Evolutionary conservation across 345 rosid genomes (phyloP).

Genomic region (Corchorus capsularis): DNA sequence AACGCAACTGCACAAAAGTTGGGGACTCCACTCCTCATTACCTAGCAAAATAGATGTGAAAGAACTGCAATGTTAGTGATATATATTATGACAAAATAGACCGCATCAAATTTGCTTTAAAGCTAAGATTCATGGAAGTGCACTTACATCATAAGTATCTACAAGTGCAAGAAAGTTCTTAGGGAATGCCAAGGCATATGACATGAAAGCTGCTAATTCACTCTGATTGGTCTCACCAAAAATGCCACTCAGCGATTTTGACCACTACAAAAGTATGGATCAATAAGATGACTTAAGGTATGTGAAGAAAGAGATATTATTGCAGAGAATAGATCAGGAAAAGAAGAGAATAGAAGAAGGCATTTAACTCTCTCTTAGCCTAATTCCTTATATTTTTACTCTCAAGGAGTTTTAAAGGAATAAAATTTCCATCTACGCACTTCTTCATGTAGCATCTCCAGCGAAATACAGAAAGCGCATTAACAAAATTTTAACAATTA

Average conservation of each 20-base stretch:
- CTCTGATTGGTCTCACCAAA: slow-evolving; percentile 92
- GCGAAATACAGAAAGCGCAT: neutral
- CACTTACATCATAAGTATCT: slow-evolving; percentile 89
- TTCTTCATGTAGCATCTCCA: neutral
- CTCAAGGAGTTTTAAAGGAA: neutral
- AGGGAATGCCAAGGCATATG: slow-evolving; percentile 96
- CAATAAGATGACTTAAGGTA: slow-evolving; percentile 5
- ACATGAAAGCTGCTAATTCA: slow-evolving; percentile 90
- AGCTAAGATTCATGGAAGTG: slow-evolving; percentile 14
- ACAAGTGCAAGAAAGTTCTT: slow-evolving; percentile 81
- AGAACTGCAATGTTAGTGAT: slow-evolving; percentile 12
- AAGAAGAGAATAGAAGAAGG: neutral
- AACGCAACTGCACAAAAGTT: slow-evolving; percentile 95
- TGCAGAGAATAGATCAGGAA: slow-evolving; percentile 1
- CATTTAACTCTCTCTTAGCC: neutral
- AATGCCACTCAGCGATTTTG: slow-evolving; percentile 48
- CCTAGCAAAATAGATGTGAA: slow-evolving; percentile 41
- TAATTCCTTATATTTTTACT: neutral
- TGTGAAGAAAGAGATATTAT: neutral
- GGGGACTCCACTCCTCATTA: slow-evolving; percentile 85
- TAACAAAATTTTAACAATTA: neutral
- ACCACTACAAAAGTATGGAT: slow-evolving; percentile 51
- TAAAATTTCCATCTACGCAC: neutral
- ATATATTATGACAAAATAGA: neutral
- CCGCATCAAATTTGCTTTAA: neutral